Base-by-base conservation (phyloP, 176 grass and related monocot species). In the Oryza meyeriana region DNA sequence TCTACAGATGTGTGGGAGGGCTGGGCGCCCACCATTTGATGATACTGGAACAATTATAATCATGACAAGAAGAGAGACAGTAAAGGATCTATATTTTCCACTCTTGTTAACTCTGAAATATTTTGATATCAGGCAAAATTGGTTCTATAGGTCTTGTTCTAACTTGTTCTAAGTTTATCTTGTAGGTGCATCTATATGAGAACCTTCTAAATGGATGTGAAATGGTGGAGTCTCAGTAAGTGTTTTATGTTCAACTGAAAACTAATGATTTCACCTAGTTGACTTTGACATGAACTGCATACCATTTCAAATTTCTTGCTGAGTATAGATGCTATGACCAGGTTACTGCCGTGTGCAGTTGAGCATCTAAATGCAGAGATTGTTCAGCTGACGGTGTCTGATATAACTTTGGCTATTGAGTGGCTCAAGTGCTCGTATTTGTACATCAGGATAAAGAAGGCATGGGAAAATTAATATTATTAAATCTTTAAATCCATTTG, bases 161-260 rank as follows among this genome's bases (percentile, higher is more conserved):
- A 81, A 80, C 68, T n/a, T 87, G n/a, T 50, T 82, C 9, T 87
- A 25, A 18, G 16, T 72, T 80, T 77, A 40, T 76, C 55, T 72
- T 81, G 77, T 89, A 98, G 95, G 95, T 98, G 28, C 88, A 98
- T 87, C 88, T 98, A 57, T 98, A 98, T 66, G 92, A 98, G 71
- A 98, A 94, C 76, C 78, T 98, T 77, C 80, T 98, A 78, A 91
- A 88, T 86, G 95, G 95, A 80, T 91, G 92, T 89, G 95, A 98
- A 89, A 91, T 94, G 95, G 90, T 98, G 29, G 95, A 98, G 84
- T 98, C 95, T 86, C 95, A 94, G 92, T 94, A 93, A 85, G 95
- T 89, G 13, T 50, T 87, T 87, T 33, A 89, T 82, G 29, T 82
- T 47, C 65, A 78, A 52, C 45, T n/a, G 57, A 50, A 79, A 86